Evolutionary conservation across 441 rosid genomes (phyloP), one percentile per base, ranked within the genome.

Genomic region (Flueggea neowawraea): DNA sequence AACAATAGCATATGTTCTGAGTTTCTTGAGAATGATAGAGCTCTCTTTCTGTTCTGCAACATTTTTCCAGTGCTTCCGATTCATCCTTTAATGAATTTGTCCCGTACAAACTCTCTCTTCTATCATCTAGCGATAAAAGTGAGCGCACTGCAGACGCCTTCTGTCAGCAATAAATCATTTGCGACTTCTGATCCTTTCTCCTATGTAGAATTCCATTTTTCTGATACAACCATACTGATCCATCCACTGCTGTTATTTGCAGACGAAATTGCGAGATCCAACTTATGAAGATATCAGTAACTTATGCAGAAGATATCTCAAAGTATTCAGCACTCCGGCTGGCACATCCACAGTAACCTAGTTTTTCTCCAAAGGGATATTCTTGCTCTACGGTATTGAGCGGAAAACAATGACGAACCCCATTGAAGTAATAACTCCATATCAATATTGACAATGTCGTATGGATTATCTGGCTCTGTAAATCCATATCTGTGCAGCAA

Each of bases 401-500:
- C 62, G 12, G 95, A 82, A 82, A 80, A 90, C 52, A 75, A 57
- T 41, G 88, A 77, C 52, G 77, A 63, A 73, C 91, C 74, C 97
- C 97, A 88, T 64, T 78, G 58, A 13, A 80, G 72, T 36, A 88
- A 91, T 72, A 90, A 73, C 54, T 84, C 98, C 69, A 93, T 57
- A 67, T 93, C 98, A 22, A 93, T 93, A 66, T 90, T 93, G 57
- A 93, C 84, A 36, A 93, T 90, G 72, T 84, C 87, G 57, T 68
- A 93, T 6, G 75, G 80, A 63, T 93, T 93, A 57, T 82, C 70
- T 6, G 72, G 76, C 76, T 93, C 97, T 12, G 98, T 82, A 72
- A 93, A 93, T 39, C 98, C 98, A 48, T 93, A 93, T 60, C 97
- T 88, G 59, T 93, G 96, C 51, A 93, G 91, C 84, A 93, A 78